A percentile compares a stretch with the other conserved stretches of the same genome.
Evolutionary conservation across 2,329 filamentous ascomycete species (phyloP).

Genomic region (Alternaria angustiovoidea): DNA sequence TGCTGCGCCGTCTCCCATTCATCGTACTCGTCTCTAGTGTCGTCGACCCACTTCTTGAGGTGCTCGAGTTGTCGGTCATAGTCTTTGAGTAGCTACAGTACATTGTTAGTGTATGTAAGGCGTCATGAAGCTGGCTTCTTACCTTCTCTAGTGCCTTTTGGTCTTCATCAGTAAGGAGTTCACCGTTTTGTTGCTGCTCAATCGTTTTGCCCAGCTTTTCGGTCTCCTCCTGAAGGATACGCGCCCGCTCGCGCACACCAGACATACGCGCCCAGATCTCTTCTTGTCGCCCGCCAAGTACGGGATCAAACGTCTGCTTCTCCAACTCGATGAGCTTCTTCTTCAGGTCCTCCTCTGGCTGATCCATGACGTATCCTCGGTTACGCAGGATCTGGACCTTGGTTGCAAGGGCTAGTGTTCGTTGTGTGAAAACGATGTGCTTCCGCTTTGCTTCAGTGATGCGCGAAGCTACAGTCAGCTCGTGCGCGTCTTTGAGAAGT

Average conservation of each 20-base stretch:
- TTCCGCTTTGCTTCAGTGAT: constrained; percentile 75
- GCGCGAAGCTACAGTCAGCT: constrained; percentile 77
- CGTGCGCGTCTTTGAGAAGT: constrained; percentile 76
- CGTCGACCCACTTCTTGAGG: constrained; percentile 71
- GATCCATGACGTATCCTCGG: constrained; percentile 79
- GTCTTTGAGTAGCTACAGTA: constrained; percentile 73
- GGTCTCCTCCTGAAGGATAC: constrained; percentile 75
- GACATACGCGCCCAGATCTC: constrained; percentile 87
- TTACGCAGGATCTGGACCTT: constrained; percentile 84
- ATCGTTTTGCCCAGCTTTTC: constrained; percentile 67
- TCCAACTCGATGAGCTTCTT: constrained; percentile 75
- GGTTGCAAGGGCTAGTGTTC: constrained; percentile 77
- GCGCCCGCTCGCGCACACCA: constrained; percentile 74
- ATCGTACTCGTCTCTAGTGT: constrained; percentile 66
- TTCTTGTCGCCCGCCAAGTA: constrained; percentile 77
- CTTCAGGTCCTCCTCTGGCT: constrained; percentile 79
- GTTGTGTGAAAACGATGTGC: constrained; percentile 75
- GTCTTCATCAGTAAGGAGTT: constrained; percentile 71
- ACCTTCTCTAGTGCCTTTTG: constrained; percentile 79
- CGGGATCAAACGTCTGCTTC: constrained; percentile 75
- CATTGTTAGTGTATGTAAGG: constrained; percentile 22
- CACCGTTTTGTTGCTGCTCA: constrained; percentile 55
- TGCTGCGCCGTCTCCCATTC: constrained; percentile 58
- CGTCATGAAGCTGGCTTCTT: constrained; percentile 32
- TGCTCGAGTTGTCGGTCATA: constrained; percentile 82